These are phyloP conservation scores for Ampelomyces quisqualis DNA, from an alignment of 2,329 filamentous ascomycete species.

Conservation along the genomic window DNA sequence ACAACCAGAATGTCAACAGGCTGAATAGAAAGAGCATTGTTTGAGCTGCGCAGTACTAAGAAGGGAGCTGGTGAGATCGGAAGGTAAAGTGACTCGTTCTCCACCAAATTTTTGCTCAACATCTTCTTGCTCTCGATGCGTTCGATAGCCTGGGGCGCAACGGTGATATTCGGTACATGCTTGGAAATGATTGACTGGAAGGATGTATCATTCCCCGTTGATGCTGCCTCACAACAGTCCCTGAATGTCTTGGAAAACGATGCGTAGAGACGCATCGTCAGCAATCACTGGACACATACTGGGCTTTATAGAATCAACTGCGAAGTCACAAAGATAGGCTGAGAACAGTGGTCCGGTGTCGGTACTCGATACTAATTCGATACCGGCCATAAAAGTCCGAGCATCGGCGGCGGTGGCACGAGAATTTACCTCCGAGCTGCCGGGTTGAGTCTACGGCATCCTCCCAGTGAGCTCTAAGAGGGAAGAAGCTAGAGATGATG, in stretches of 20 bases:
- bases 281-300: conserved; percentile 13
- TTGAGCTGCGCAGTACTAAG: conserved; percentile 8
- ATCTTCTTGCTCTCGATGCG: conserved; percentile 1
- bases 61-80: conserved; percentile 8
- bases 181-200: conserved; percentile 12
- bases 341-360: conserved; percentile 19
- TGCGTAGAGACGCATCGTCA: conserved; percentile 12
- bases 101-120: conserved; percentile 3
- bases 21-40: conserved; percentile 53
- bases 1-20: conserved; percentile 55
- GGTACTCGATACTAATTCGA: conserved; percentile 7
- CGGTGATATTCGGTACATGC: background rate
- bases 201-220: conserved; percentile 7
- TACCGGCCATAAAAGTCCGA: conserved; percentile 1
- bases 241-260: conserved; percentile 19
- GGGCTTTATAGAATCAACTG: conserved; percentile 6
- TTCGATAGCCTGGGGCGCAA: conserved; percentile 3
- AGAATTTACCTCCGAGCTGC: conserved; percentile 8
- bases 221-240: conserved; percentile 13
- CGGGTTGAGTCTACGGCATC: conserved; percentile 8
- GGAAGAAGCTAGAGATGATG: conserved; percentile 21
- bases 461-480: conserved; percentile 14
- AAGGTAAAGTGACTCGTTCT: conserved; percentile 10
- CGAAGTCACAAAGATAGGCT: conserved; percentile 10
- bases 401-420: conserved; percentile 5